Evolutionary conservation across 331 rosid species (phyloP), one percentile per base, ranked within the genome.

Genomic region (Saraca asoca): DNA sequence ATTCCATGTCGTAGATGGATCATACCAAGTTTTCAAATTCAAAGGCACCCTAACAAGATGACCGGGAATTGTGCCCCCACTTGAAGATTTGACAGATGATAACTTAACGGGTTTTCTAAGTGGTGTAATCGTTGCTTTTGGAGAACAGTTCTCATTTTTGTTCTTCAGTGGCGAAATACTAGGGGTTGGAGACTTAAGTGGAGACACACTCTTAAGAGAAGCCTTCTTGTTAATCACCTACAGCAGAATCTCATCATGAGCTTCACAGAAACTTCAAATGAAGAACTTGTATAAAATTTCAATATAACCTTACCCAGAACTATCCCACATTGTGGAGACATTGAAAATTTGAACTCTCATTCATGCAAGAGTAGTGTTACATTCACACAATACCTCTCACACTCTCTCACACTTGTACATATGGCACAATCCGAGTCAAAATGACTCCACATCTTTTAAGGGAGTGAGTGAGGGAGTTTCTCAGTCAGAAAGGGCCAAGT

Each of bases 41-140:
- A 87, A 70, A 5, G 95, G 85, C 71, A 85, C 78, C 72, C 80
- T 83, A 20, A 83, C 51, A 58, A 85, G 81, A 24, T 68, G 54
- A 61, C 37, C 62, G 0, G 52, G 76, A 61, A 37, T 64, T 18
- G 46, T 13, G 11, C 20, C 67, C 69, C 18, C 64, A 20, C 48
- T 3, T 24, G 31, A 24, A 24, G 31, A 24, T 24, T 24, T 24
- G 31, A 24, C 31, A 24, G 31, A 13, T 0, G 70, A 37, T 2
- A 71, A 69, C 68, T 73, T 84, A 20, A 29, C 12, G 46, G 75
- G 76, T 46, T 78, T 84, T 49, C 56, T 62, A 0, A 59, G 58
- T 5, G 74, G 59, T 2, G 70, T 75, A 35, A 69, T 78, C 34
- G 48, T 44, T 24, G 12, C 42, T 72, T 69, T 80, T 7, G 75